Conservation (phyloP, 75 land plant genomes). For the Selaginella tamariscina region DNA sequence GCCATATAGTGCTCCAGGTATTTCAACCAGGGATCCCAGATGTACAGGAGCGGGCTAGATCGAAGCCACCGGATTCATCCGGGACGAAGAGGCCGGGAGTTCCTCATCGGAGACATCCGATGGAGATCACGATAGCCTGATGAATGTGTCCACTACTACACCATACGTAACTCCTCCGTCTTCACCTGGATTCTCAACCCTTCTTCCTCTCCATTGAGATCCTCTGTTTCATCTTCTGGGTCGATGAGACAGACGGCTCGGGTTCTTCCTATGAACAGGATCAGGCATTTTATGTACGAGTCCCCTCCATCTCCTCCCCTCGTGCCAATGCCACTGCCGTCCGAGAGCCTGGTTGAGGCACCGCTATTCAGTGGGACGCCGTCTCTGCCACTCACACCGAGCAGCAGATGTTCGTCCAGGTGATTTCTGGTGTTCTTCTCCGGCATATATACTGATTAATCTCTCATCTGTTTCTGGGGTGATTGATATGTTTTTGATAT, state of each 20-base stretch:
- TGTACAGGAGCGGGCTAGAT: background rate
- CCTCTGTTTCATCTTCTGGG: background rate
- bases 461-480: no score
- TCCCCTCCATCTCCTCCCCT: background rate
- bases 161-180: constrained; percentile 55
- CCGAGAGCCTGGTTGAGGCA: background rate
- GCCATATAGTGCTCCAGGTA: constrained; percentile 27
- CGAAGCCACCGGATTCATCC: background rate
- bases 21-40: constrained; percentile 25
- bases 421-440: no score
- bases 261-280: background rate
- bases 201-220: constrained; percentile 14
- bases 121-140: constrained; percentile 25
- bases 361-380: background rate
- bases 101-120: constrained; percentile 43
- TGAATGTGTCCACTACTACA: constrained; percentile 20
- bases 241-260: background rate
- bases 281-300: background rate
- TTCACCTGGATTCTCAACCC: constrained; percentile 57
- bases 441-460: no score
- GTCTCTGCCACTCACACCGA: no score
- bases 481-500: no score
- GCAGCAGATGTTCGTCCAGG: no score
- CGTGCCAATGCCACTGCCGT: background rate
- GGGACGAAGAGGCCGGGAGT: background rate